Evolutionary conservation across 768 basidiomycete species (phyloP).

Genomic region (Xerocomellus intermedius): DNA sequence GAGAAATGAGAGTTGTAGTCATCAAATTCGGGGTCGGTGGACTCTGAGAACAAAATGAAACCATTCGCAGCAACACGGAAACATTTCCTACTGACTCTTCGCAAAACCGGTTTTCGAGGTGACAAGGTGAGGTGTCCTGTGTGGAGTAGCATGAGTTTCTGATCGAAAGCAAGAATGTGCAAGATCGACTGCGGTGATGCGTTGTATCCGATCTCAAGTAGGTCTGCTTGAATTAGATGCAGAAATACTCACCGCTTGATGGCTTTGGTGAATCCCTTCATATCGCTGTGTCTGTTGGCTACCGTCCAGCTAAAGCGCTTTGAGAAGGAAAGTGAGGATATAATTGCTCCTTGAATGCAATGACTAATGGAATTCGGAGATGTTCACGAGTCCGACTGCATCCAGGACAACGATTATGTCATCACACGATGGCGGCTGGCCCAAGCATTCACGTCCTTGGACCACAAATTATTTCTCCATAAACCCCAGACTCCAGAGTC

Average conservation of each 20-base stretch:
- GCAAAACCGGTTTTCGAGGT: constrained; percentile 87
- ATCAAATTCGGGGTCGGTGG: constrained; percentile 86
- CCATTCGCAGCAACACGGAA: background rate
- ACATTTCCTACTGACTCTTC: constrained; percentile 67
- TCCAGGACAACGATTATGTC: constrained; percentile 21
- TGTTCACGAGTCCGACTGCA: background rate
- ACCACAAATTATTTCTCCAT: too few species aligned
- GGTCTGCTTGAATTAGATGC: background rate
- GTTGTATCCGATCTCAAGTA: background rate
- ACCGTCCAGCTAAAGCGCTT: background rate
- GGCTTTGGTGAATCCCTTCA: constrained; percentile 85
- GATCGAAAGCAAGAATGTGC: background rate
- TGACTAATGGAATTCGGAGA: background rate
- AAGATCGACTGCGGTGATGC: constrained; percentile 6
- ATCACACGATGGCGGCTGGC: constrained; percentile 11
- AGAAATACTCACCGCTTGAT: constrained; percentile 59
- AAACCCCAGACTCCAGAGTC: background rate
- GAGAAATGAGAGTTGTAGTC: constrained; percentile 80
- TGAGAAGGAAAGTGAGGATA: background rate
- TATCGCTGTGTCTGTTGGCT: constrained; percentile 31
- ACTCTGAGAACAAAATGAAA: constrained; percentile 45
- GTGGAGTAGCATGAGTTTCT: constrained; percentile 7
- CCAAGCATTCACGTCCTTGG: too few species aligned
- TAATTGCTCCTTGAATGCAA: background rate
- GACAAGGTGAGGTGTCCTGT: constrained; percentile 87